phyloP scores from a whole-genome alignment of 139 green algal genomes.

The Coelastrella sp. region DNA sequence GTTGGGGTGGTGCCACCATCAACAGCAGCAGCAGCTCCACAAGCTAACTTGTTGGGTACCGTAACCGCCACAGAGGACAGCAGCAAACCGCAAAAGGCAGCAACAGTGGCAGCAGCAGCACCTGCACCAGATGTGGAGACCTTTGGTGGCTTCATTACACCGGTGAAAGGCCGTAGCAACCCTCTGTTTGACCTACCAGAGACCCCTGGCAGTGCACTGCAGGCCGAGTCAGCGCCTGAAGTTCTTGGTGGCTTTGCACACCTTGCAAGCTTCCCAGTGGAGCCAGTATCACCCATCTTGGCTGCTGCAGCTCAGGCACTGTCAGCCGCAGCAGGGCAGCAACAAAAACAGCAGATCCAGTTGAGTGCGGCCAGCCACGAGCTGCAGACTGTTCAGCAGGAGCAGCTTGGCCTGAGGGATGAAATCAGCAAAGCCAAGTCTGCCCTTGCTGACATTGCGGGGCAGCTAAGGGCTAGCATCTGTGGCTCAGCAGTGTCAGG shows the following conservation, averaged over 20 bases:
- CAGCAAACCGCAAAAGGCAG: not conserved
- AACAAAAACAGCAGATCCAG: slow-evolving; percentile 20
- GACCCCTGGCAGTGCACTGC: not conserved
- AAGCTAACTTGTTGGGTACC: not conserved
- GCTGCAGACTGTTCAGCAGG: slow-evolving; percentile 35
- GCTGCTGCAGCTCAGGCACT: slow-evolving; percentile 11
- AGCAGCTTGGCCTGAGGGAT: slow-evolving; percentile 30
- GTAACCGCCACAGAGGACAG: not conserved
- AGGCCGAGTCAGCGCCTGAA: not conserved
- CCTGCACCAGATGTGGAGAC: not conserved
- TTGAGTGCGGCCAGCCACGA: slow-evolving; percentile 9
- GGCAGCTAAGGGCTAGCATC: slow-evolving; percentile 21
- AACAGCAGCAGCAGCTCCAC: not conserved
- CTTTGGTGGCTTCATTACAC: slow-evolving; percentile 30
- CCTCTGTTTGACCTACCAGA: slow-evolving; percentile 34
- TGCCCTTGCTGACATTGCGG: slow-evolving; percentile 36
- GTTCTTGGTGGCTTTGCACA: not conserved
- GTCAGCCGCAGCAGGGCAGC: not conserved
- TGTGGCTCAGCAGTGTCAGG: not conserved
- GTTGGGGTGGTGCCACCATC: not conserved
- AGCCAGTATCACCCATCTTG: slow-evolving; percentile 29
- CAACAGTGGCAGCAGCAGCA: slow-evolving; percentile 1
- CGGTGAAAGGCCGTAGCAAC: slow-evolving; percentile 41
- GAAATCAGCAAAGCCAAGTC: slow-evolving; percentile 30
- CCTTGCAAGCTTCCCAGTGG: not conserved